A percentile compares a stretch with the other conserved stretches of the same genome.
Conservation (phyloP, 805 yeast species). For the Metschnikowia gruessii region DNA sequence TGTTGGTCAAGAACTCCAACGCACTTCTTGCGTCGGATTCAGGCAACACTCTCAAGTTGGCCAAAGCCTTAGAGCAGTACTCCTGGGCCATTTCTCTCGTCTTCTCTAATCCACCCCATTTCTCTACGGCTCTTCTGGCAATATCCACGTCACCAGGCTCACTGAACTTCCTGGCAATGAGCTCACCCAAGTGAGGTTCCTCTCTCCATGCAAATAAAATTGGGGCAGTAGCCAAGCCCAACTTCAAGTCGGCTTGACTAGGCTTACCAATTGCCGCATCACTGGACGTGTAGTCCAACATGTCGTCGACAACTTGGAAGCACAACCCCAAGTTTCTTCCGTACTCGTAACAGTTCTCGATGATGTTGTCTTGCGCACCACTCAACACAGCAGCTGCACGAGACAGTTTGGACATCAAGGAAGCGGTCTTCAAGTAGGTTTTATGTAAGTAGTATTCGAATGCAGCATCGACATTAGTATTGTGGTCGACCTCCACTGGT, state of each 20-base stretch:
- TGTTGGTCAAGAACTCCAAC: conserved; percentile 75
- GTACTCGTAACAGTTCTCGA: conserved; percentile 84
- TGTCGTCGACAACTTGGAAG: conserved; percentile 94
- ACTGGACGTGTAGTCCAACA: conserved; percentile 91
- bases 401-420: conserved; percentile 89
- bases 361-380: conserved; percentile 71
- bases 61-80: conserved; percentile 73
- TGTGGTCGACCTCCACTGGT: conserved; percentile 50
- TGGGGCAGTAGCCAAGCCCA: conserved; percentile 97
- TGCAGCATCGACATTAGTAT: conserved; percentile 73
- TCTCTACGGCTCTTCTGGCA: conserved; percentile 73
- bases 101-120: conserved; percentile 69
- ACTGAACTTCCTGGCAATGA: conserved; percentile 80
- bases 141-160: conserved; percentile 78
- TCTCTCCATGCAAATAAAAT: conserved; percentile 91
- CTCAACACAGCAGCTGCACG: conserved; percentile 91
- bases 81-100: conserved; percentile 74
- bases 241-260: conserved; percentile 87
- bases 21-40: conserved; percentile 89
- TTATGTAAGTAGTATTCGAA: conserved; percentile 94
- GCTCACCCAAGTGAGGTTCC: conserved; percentile 76
- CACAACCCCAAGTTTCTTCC: conserved; percentile 93
- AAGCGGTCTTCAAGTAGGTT: conserved; percentile 92
- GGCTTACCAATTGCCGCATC: conserved; percentile 89
- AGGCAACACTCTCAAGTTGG: conserved; percentile 70